These are phyloP conservation scores for Coprinopsis sp. DNA, from an alignment of 768 basidiomycete genomes.

Conservation along the genomic window DNA sequence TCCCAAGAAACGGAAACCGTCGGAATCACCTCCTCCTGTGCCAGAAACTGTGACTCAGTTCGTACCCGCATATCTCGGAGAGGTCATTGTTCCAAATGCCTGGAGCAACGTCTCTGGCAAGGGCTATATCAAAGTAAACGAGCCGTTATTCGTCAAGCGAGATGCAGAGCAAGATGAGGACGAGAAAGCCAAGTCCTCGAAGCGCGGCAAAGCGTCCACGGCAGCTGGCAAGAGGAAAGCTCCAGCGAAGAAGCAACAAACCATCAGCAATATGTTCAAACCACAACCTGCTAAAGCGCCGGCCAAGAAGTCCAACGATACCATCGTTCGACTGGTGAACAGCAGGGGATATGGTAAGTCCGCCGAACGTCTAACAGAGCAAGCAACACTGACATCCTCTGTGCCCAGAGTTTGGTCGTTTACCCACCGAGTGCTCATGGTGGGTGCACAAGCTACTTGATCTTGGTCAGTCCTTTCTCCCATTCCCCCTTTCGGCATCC, in stretches of 20 bases:
- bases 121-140: conserved; percentile 63
- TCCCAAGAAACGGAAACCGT: conserved; percentile 51
- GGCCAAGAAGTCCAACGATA: conserved; percentile 56
- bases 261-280: conserved; percentile 64
- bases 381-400: neutral
- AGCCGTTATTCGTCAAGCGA: conserved; percentile 54
- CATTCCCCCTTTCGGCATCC: neutral
- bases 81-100: conserved; percentile 64
- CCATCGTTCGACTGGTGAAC: conserved; percentile 65
- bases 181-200: conserved; percentile 20
- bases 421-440: conserved; percentile 62
- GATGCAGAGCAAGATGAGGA: conserved; percentile 39
- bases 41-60: conserved; percentile 12
- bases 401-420: conserved; percentile 65
- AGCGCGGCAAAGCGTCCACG: conserved; percentile 34
- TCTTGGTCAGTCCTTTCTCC: conserved; percentile 40
- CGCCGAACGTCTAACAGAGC: neutral
- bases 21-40: conserved; percentile 16
- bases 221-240: conserved; percentile 27
- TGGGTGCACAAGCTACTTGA: conserved; percentile 78
- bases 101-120: conserved; percentile 77
- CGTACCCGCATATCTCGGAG: conserved; percentile 56
- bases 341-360: conserved; percentile 56
- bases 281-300: conserved; percentile 39
- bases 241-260: conserved; percentile 50